These are phyloP conservation scores for Rhodosporidiobolus sp. DNA, from an alignment of 768 basidiomycete genomes.

Conservation along the genomic window DNA sequence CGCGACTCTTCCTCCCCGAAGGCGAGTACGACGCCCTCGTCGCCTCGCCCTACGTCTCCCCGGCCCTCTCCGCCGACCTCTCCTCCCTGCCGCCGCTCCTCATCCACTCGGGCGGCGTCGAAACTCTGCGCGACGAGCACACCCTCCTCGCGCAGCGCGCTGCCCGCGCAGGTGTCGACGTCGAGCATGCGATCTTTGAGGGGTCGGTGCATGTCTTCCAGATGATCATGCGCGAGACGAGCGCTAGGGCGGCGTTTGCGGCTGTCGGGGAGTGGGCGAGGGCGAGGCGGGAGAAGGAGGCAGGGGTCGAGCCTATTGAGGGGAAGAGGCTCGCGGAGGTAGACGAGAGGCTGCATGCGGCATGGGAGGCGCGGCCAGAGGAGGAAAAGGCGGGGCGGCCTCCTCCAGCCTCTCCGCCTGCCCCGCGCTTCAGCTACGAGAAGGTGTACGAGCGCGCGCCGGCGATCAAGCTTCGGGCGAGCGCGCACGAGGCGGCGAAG, in stretches of 20 bases:
- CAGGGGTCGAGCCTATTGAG: not conserved
- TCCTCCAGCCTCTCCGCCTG: too few species aligned
- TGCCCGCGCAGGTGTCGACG: constrained; percentile 71
- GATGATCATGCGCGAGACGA: not conserved
- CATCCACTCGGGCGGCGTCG: constrained; percentile 84
- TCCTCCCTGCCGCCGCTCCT: constrained; percentile 78
- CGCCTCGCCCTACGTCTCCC: constrained; percentile 86
- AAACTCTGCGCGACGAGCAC: constrained; percentile 88
- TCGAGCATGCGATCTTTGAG: constrained; percentile 81
- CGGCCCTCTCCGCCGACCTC: constrained; percentile 78
- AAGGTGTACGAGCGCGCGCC: not conserved
- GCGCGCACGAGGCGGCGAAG: not conserved
- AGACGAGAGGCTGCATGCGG: not conserved
- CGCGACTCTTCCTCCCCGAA: constrained; percentile 75
- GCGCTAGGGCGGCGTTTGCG: not conserved
- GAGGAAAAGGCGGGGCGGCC: too few species aligned
- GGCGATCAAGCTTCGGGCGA: not conserved
- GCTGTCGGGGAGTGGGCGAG: constrained; percentile 8
- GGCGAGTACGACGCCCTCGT: constrained; percentile 62
- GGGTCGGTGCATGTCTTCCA: constrained; percentile 61
- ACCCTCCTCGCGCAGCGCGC: constrained; percentile 86
- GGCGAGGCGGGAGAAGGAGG: too few species aligned
- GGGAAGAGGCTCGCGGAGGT: not conserved
- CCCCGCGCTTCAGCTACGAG: not conserved
- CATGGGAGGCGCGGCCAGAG: not conserved